Evolutionary conservation across 2,329 filamentous ascomycete genomes (phyloP).

Genomic region (Akanthomyces muscarius): DNA sequence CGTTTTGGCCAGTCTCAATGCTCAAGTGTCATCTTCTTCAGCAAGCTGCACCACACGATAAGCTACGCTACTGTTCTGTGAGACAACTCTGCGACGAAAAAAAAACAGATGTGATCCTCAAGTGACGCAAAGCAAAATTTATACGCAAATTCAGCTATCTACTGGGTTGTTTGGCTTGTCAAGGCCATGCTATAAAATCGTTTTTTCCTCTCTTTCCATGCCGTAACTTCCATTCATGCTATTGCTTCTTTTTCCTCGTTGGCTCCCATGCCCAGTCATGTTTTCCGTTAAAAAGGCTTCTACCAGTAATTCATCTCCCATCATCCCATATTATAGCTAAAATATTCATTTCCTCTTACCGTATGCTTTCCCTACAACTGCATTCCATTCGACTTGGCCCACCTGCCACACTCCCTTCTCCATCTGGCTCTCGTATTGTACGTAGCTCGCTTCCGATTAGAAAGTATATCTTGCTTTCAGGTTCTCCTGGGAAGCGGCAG

Average conservation of each 20-base stretch:
- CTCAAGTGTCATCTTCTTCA: too few relatives aligned
- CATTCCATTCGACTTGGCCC: background rate
- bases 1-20: too few relatives aligned
- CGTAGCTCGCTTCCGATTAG: conserved; percentile 17
- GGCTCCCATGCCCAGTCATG: conserved; percentile 11
- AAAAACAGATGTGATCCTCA: too few relatives aligned
- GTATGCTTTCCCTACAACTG: conserved; percentile 19
- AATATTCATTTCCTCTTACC: background rate
- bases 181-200: conserved; percentile 14
- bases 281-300: background rate
- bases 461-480: conserved; percentile 47
- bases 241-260: conserved; percentile 3
- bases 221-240: conserved; percentile 11
- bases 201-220: background rate
- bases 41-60: too few relatives aligned
- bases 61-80: too few relatives aligned
- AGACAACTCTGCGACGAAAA: too few relatives aligned
- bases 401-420: background rate
- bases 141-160: conserved; percentile 15
- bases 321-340: conserved; percentile 13
- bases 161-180: conserved; percentile 6
- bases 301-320: background rate
- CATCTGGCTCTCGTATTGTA: background rate
- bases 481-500: conserved; percentile 45
- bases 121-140: background rate